phyloP scores from a whole-genome alignment of 148 eudicot species.

The Fagopyrum tataricum region DNA sequence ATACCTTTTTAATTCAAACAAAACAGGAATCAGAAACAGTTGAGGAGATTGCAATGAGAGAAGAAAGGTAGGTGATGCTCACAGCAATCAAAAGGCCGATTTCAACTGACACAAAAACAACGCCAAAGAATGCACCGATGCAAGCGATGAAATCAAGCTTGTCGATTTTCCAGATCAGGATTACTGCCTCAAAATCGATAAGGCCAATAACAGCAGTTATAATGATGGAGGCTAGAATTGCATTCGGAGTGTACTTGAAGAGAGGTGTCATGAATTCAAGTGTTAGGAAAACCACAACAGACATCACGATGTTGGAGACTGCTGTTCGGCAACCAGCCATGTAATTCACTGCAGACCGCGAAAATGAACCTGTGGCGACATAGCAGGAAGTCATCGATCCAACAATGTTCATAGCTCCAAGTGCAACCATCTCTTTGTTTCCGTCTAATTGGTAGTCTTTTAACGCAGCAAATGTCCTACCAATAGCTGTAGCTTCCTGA shows the following conservation, averaged over 20 bases:
- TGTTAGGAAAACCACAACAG: conserved; percentile 42
- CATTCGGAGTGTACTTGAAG: conserved; percentile 58
- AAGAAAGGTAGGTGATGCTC: conserved; percentile 2
- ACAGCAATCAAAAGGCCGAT: conserved; percentile 67
- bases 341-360: conserved; percentile 63
- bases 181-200: conserved; percentile 43
- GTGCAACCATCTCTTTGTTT: conserved; percentile 88
- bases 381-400: conserved; percentile 94
- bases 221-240: conserved; percentile 59
- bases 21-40: neutral
- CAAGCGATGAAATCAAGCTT: conserved; percentile 65
- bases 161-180: conserved; percentile 59
- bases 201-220: conserved; percentile 67
- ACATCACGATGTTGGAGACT: conserved; percentile 68
- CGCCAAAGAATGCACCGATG: conserved; percentile 74
- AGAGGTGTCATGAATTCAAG: conserved; percentile 54
- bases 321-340: conserved; percentile 70
- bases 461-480: conserved; percentile 76
- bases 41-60: neutral
- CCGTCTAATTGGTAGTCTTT: conserved; percentile 88
- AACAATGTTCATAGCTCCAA: conserved; percentile 76
- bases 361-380: conserved; percentile 71
- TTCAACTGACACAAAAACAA: conserved; percentile 48
- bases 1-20: conserved; percentile 31
- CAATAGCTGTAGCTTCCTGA: conserved; percentile 88